A percentile compares a stretch with the other conserved stretches of the same genome.
Evolutionary conservation across 768 basidiomycete genomes (phyloP).

Genomic region (Tricholoma matsutake): DNA sequence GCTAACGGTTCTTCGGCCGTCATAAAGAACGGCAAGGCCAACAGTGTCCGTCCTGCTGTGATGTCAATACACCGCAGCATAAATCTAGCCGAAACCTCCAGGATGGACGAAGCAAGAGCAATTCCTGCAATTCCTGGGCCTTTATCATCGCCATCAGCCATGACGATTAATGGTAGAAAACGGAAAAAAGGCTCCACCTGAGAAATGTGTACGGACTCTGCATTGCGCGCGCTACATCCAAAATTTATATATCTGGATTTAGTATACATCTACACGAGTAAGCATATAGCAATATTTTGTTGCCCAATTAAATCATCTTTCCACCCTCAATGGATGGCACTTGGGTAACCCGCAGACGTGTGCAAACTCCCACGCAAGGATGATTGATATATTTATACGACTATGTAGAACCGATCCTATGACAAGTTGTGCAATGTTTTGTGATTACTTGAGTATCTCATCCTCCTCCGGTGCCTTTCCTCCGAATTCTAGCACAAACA

Average conservation of each 20-base stretch:
- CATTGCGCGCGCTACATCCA: neutral
- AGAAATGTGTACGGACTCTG: constrained; percentile 3
- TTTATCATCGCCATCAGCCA: constrained; percentile 18
- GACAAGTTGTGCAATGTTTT: neutral
- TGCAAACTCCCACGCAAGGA: neutral
- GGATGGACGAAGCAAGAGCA: neutral
- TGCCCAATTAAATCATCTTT: neutral
- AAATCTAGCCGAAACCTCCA: neutral
- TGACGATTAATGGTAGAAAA: constrained; percentile 45
- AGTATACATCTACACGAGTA: neutral
- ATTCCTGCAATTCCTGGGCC: neutral
- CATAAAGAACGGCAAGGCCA: neutral
- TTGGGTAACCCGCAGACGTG: no score
- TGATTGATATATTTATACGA: neutral
- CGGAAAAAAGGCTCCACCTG: constrained; percentile 48
- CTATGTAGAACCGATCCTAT: neutral
- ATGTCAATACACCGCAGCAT: neutral
- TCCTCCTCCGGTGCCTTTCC: constrained; percentile 47
- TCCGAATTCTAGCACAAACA: constrained; percentile 33
- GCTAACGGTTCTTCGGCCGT: constrained; percentile 5
- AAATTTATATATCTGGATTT: neutral
- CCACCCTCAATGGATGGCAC: no score
- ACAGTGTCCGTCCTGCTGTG: neutral
- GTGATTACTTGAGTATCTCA: constrained; percentile 20
- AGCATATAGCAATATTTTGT: neutral